Base-by-base conservation (phyloP, 2,329 filamentous ascomycete species). In the Aspergillus sergii region DNA sequence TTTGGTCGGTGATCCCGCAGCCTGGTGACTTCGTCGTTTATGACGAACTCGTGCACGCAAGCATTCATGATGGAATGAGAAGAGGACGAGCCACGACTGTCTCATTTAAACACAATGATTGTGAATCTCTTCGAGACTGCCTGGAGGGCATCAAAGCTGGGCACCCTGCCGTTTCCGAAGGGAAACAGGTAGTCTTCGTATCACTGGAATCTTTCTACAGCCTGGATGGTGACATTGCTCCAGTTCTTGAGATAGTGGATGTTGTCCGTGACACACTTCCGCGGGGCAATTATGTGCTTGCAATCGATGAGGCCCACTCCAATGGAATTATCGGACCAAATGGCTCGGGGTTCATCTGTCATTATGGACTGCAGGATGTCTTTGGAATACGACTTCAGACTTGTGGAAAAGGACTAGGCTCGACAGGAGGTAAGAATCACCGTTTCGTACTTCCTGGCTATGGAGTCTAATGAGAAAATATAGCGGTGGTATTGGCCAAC, bases 1-100 rank as follows among this genome's bases (percentile, higher is more conserved):
- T 88, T 4, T 83, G 87, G 48, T 73, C 78, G 19, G 83, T 82
- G 48, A 78, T 84, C 1, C 83, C 85, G 4, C 84, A 84, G 64
- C 74, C 72, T 0, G 83, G 81, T 0, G 86, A 88, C 69, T 70
- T 81, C 0, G 78, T 92, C 14, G 74, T 92, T 0, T 88, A 89
- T 65, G 89, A 92, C 63, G 88, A 87, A 69, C 79, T 88, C 23
- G 84, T 91, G 8, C 90, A 91, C 67, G 90, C 90, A 1, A 91
- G 88, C 63, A 86, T 89, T 3, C 89, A 91, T 62, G 89, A 91
- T 71, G 89, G 89, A 0, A 89, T 91, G 86, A 80, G 80, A 41
- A 65, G 86, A 39, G 85, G 84, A 10, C 81, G 86, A 1, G 86
- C 85, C 0, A 72, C 65, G 0, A 72, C 66, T 34, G 80, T 61